phyloP scores from a whole-genome alignment of 208 protist species.

The Angomonas ambiguus region DNA sequence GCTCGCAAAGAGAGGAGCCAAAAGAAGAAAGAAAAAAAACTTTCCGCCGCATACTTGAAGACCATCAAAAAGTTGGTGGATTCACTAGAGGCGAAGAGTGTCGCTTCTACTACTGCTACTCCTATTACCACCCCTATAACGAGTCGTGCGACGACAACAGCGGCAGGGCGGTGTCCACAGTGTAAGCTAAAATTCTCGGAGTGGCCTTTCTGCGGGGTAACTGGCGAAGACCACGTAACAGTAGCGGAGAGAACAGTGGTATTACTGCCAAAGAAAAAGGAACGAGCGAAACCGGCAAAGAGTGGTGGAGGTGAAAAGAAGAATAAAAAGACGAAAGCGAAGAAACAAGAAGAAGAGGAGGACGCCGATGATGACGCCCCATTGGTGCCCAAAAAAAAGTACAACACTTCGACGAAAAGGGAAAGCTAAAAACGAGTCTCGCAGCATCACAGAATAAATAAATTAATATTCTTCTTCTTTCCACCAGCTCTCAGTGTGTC shows the following conservation, averaged over 20 bases:
- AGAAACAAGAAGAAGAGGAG: slow-evolving; percentile 1
- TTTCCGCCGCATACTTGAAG: not conserved
- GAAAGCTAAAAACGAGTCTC: not conserved
- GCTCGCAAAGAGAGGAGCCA: not conserved
- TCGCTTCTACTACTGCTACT: too few relatives aligned
- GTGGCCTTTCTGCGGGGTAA: slow-evolving; percentile 38
- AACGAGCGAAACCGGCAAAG: not conserved
- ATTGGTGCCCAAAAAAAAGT: not conserved
- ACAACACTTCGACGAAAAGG: not conserved
- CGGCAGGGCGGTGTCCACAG: slow-evolving; percentile 10
- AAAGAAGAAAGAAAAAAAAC: not conserved
- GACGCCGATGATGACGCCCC: not conserved
- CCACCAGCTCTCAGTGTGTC: too few relatives aligned
- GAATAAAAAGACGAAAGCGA: not conserved
- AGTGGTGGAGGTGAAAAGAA: not conserved
- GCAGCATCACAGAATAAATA: too few relatives aligned
- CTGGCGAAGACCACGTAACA: slow-evolving; percentile 20
- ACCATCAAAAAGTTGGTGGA: too few relatives aligned
- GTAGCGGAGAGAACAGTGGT: not conserved
- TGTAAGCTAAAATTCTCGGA: slow-evolving; percentile 28
- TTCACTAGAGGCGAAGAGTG: too few relatives aligned
- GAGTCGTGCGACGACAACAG: not conserved
- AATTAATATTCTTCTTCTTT: too few relatives aligned
- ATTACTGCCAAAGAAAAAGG: not conserved
- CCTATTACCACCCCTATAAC: too few relatives aligned